phyloP scores from a whole-genome alignment of 192 early-diverging fungal genomes.

The Physocladia obscura region DNA sequence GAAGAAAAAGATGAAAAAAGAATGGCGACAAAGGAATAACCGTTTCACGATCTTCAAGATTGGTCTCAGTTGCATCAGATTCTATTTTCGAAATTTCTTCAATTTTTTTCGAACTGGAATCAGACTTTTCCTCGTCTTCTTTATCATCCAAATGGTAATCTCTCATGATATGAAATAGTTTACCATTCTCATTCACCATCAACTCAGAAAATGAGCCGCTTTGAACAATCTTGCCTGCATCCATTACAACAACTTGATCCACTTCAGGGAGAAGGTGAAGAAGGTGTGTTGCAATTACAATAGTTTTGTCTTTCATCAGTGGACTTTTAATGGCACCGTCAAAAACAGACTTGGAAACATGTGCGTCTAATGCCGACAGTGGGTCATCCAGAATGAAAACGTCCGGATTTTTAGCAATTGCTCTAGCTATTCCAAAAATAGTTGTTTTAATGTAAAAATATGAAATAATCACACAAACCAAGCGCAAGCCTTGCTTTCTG shows the following conservation, averaged over 20 bases:
- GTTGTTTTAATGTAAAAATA: no score
- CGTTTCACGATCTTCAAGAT: background rate
- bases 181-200: conserved; percentile 15
- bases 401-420: conserved; percentile 57
- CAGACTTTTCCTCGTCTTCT: conserved; percentile 25
- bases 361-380: conserved; percentile 44
- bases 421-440: conserved; percentile 69
- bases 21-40: background rate
- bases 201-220: conserved; percentile 37
- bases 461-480: conserved; percentile 25
- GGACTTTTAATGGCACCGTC: conserved; percentile 53
- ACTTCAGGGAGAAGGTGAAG: conserved; percentile 29
- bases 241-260: conserved; percentile 34
- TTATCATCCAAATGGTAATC: conserved; percentile 29
- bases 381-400: conserved; percentile 71
- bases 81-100: background rate
- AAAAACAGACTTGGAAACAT: conserved; percentile 60
- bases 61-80: background rate
- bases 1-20: no score
- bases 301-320: conserved; percentile 16
- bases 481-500: conserved; percentile 33
- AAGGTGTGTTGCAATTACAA: conserved; percentile 37
- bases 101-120: background rate
- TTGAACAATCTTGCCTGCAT: conserved; percentile 26
- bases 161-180: conserved; percentile 12